A percentile compares a stretch with the other conserved stretches of the same genome.
Evolutionary conservation across 345 rosid genomes (phyloP).

Genomic region (Pseudoturritis turrita): DNA sequence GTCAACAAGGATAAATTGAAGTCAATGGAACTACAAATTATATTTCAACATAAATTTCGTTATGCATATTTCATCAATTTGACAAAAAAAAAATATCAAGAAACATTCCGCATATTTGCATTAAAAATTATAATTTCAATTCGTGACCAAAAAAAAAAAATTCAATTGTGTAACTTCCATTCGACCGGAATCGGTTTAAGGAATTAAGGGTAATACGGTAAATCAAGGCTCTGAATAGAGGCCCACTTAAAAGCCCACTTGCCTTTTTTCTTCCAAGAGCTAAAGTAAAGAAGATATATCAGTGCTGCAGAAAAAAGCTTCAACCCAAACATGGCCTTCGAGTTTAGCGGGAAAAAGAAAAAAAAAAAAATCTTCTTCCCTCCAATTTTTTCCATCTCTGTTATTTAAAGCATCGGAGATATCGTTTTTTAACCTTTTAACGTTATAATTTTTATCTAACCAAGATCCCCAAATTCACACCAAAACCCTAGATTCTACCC

Average conservation of each 20-base stretch:
- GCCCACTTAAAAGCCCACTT: constrained; percentile 20
- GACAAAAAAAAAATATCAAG: not conserved
- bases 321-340: not conserved
- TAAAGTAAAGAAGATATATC: not conserved
- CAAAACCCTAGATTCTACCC: constrained; percentile 20
- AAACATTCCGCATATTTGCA: too few relatives aligned
- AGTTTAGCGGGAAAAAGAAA: constrained; percentile 13
- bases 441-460: not conserved
- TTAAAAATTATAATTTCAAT: too few relatives aligned
- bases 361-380: constrained; percentile 24
- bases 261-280: not conserved
- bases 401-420: not conserved
- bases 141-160: too few relatives aligned
- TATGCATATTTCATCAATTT: not conserved
- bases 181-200: not conserved
- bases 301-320: not conserved
- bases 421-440: not conserved
- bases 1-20: not conserved
- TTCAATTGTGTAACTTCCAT: not conserved
- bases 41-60: not conserved
- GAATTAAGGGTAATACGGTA: not conserved
- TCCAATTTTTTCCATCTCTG: not conserved
- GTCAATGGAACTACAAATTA: not conserved
- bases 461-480: constrained; percentile 24
- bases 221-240: not conserved